Evolutionary conservation across 495 filamentous ascomycete genomes (phyloP), one percentile per base, ranked within the genome.

Genomic region (Xylaria venustula): DNA sequence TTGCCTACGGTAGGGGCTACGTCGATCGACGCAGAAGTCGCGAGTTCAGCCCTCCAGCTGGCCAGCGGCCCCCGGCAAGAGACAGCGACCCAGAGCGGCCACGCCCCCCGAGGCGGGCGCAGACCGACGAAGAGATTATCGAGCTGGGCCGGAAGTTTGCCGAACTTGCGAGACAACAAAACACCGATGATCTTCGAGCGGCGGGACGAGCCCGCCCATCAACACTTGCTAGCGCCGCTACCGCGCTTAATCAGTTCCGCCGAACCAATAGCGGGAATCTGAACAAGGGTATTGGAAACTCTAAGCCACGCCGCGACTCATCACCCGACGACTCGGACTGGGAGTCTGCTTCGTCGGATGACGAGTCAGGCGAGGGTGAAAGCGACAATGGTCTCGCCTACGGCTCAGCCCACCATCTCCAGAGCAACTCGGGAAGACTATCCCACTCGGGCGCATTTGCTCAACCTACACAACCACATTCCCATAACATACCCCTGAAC

Each of bases 1-100:
- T 85, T 44, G 82, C 81, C 22, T 85, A 85, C 60, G 82, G 82
- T 34, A 76, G 70, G 17, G 82, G 81, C 8, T 85, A 81, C 61
- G 71, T 83, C 44, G 77, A 78, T 30, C 67, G 72, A 41, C 69
- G 62, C 59, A 59, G 62, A 52, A 70, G 67, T 58, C 68, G 71
- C 28, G 69, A 70, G 20, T 59, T 62, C 14, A 67, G 64, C 30
- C 62, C 64, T n/a, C 40, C 58, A 12, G 59, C 44, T 23, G 57
- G 52, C 15, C 54, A 48, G 11, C 47, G 26, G 4, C 41, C 60
- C 9, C 45, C 46, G 6, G 20, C 40, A 28, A 52, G 57, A 40
- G 23, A 28, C 14, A 4, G 42, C 28, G 54, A 44, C 46, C 8
- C 49, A 46, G 61, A 25, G 59, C 67, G 54, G 60, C 63, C 60